Evolutionary conservation across 2,329 filamentous ascomycete species (phyloP).

Genomic region (Bipolaris victoriae): DNA sequence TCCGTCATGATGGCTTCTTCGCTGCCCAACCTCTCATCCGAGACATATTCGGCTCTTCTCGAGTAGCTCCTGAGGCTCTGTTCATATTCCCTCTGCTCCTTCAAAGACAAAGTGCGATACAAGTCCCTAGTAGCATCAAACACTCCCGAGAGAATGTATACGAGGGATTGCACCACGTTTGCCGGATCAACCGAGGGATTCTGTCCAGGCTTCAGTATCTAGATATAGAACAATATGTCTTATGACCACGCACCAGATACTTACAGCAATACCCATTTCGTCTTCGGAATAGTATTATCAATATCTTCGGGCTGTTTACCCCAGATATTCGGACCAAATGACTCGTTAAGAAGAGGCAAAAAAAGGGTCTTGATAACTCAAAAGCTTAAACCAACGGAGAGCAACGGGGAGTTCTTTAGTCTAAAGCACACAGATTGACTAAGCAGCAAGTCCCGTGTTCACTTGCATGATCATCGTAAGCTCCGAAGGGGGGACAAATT

Average conservation of each 20-base stretch:
- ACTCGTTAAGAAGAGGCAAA: constrained; percentile 24
- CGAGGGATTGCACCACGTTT: constrained; percentile 41
- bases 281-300: background rate
- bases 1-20: constrained; percentile 42
- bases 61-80: constrained; percentile 34
- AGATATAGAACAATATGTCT: background rate
- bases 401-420: constrained; percentile 13
- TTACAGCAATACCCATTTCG: constrained; percentile 37
- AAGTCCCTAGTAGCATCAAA: constrained; percentile 46
- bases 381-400: constrained; percentile 9
- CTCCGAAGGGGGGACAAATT: constrained; percentile 13
- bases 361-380: constrained; percentile 14
- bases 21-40: constrained; percentile 32
- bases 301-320: constrained; percentile 14
- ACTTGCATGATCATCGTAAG: constrained; percentile 18
- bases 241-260: constrained; percentile 10
- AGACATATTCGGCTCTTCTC: constrained; percentile 35
- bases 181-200: constrained; percentile 33
- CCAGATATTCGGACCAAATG: constrained; percentile 16
- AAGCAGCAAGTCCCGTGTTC: constrained; percentile 28
- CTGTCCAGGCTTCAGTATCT: constrained; percentile 24
- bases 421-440: constrained; percentile 20
- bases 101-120: constrained; percentile 37
- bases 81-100: constrained; percentile 45
- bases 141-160: constrained; percentile 42